phyloP scores from a whole-genome alignment of 2,329 filamentous ascomycete genomes.

The Chrysoporthe austroafricana region DNA sequence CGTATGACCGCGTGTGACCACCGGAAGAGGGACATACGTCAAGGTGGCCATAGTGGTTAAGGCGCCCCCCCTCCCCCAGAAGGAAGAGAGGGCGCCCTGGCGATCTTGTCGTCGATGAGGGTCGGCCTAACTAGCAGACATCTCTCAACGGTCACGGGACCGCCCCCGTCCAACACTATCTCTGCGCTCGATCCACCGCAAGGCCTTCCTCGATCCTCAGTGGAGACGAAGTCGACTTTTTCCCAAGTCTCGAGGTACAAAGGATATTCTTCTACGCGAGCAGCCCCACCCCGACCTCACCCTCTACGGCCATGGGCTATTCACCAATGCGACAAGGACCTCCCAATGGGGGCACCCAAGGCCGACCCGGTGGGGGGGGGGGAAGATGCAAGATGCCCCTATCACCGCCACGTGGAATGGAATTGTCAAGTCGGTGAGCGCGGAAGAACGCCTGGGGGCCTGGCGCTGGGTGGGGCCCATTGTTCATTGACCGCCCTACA shows the following conservation, averaged over 20 bases:
- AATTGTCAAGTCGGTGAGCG: conserved; percentile 28
- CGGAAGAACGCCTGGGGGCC: conserved; percentile 20
- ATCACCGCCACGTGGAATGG: conserved; percentile 26
- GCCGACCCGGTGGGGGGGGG: conserved; percentile 1
- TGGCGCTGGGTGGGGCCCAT: conserved; percentile 23
- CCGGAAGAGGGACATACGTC: neutral
- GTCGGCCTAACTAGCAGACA: neutral
- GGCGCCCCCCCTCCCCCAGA: neutral
- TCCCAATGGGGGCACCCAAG: conserved; percentile 7
- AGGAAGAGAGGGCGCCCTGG: neutral
- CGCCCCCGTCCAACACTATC: neutral
- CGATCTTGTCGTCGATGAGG: neutral
- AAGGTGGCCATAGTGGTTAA: neutral
- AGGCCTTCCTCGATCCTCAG: conserved; percentile 1
- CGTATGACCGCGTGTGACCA: neutral
- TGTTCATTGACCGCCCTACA: conserved; percentile 27
- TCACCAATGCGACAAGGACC: conserved; percentile 13
- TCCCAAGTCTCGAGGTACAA: conserved; percentile 17
- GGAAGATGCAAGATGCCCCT: conserved; percentile 1
- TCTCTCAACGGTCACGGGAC: conserved; percentile 12
- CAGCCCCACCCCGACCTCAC: neutral
- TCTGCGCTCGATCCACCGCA: conserved; percentile 4
- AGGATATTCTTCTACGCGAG: conserved; percentile 17
- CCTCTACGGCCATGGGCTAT: conserved; percentile 7
- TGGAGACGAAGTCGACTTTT: neutral